Evolutionary conservation across 2,329 filamentous ascomycete genomes (phyloP), one percentile per base, ranked within the genome.

Genomic region (Aspergillus sp.): DNA sequence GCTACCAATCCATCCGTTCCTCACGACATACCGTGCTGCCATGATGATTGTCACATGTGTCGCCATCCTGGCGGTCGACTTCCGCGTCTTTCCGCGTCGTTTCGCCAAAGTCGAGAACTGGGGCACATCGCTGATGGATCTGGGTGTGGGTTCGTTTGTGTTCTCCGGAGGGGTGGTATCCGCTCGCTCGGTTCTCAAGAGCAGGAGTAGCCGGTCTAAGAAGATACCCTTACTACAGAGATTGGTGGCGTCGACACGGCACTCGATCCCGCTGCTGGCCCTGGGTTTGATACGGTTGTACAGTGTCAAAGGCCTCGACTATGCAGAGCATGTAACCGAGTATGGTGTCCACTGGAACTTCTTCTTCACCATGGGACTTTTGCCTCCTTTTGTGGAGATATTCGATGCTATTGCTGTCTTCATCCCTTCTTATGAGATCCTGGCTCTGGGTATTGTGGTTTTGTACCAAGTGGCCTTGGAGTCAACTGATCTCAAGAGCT

Each of bases 261-360:
- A 94, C 67, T 88, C 91, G 1, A 67, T 94, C 28, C 91, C 93
- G 1, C 75, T 98, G 4, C 71, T 96, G 19, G 73, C 85, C 1
- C 75, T 98, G 4, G 93, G 93, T 9, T 63, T 93, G 27, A 74
- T 94, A 46, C 82, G 93, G 27, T 76, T 97, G 27, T 81, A 88
- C 55, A 94, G 83, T 57, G 90, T 97, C 62, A 98, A 98, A 70
- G 87, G 88, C 5, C 73, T 96, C 29, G 89, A 97, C 63, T 98
- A 98, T 63, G 90, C 90, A 3, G 93, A 98, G 66, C 93, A 98
- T 71, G 88, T 96, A 48, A 89, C 88, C 9, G 93, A 98, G 64
- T 98, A 98, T 62, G 93, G 93, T 39, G 88, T 98, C 7, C 93
- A 98, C 67, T 98, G 93, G 93, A 98, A 98, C 67, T 98, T 98